Conservation (phyloP, 139 green algal species). For the Chlamydomonas incerta region DNA sequence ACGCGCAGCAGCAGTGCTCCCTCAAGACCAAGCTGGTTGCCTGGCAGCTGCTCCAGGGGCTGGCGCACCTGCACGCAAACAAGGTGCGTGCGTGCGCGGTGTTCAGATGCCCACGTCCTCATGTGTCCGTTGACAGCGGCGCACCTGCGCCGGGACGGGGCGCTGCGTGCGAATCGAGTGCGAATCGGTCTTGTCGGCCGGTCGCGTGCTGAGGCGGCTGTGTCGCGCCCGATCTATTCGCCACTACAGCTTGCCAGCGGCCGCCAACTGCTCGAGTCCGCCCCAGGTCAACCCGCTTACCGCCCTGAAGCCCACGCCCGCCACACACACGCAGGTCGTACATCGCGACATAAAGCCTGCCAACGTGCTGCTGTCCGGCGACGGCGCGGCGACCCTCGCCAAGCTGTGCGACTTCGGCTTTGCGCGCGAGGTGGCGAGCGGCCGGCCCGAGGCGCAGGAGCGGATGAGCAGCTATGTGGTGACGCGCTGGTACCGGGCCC, state of each 20-base stretch:
- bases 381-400: neutral
- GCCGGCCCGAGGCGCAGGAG: neutral
- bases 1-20: too few relatives aligned
- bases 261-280: too few relatives aligned
- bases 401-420: constrained; percentile 20
- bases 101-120: too few relatives aligned
- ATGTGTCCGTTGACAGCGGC: too few relatives aligned
- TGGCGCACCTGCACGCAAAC: neutral
- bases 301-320: too few relatives aligned
- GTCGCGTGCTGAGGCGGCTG: too few relatives aligned
- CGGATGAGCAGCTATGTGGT: neutral
- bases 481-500: neutral
- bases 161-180: too few relatives aligned
- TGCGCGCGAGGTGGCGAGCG: neutral
- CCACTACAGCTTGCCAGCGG: too few relatives aligned
- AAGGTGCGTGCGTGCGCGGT: neutral
- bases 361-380: neutral
- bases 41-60: neutral
- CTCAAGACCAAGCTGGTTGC: neutral
- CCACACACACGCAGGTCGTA: neutral
- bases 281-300: too few relatives aligned
- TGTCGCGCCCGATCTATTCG: too few relatives aligned
- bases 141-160: too few relatives aligned
- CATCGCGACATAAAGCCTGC: constrained; percentile 4
- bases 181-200: too few relatives aligned